phyloP scores from a whole-genome alignment of 2,329 filamentous ascomycete species.

The Polytolypa hystricis region DNA sequence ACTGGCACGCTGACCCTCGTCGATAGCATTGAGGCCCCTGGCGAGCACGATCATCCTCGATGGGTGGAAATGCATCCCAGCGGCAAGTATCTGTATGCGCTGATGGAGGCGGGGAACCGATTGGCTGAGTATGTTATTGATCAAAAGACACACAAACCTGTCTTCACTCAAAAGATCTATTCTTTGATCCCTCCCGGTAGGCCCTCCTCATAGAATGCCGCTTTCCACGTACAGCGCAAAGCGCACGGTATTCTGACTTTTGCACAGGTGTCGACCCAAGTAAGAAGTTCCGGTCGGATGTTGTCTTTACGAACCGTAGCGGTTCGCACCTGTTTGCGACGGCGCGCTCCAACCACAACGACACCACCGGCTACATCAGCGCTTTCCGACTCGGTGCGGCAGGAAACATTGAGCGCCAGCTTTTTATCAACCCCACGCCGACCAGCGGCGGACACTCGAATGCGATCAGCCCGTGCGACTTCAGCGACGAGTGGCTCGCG shows the following conservation, averaged over 20 bases:
- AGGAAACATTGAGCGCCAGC: conserved; percentile 64
- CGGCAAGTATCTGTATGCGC: conserved; percentile 67
- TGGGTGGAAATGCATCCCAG: conserved; percentile 78
- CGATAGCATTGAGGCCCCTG: conserved; percentile 61
- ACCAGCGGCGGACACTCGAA: conserved; percentile 84
- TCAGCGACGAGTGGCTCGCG: conserved; percentile 81
- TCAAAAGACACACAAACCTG: conserved; percentile 57
- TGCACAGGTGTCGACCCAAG: conserved; percentile 26
- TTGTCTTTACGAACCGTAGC: conserved; percentile 60
- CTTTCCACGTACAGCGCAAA: not conserved
- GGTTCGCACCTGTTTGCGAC: conserved; percentile 73
- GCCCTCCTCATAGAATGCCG: not conserved
- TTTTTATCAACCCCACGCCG: conserved; percentile 72
- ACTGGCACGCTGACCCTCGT: conserved; percentile 56
- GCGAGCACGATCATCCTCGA: conserved; percentile 63
- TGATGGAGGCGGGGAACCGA: conserved; percentile 85
- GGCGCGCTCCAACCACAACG: conserved; percentile 64
- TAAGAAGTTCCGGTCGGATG: conserved; percentile 68
- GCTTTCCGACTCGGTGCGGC: conserved; percentile 60
- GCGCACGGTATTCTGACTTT: not conserved
- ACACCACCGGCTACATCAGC: conserved; percentile 70
- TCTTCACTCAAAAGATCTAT: conserved; percentile 66
- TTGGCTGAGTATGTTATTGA: conserved; percentile 75
- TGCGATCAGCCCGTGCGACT: conserved; percentile 72
- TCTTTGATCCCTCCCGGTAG: conserved; percentile 58